Evolutionary conservation across 2,329 filamentous ascomycete species (phyloP), one percentile per base, ranked within the genome.

Genomic region (Dryadomyces quercus-mongolicae): DNA sequence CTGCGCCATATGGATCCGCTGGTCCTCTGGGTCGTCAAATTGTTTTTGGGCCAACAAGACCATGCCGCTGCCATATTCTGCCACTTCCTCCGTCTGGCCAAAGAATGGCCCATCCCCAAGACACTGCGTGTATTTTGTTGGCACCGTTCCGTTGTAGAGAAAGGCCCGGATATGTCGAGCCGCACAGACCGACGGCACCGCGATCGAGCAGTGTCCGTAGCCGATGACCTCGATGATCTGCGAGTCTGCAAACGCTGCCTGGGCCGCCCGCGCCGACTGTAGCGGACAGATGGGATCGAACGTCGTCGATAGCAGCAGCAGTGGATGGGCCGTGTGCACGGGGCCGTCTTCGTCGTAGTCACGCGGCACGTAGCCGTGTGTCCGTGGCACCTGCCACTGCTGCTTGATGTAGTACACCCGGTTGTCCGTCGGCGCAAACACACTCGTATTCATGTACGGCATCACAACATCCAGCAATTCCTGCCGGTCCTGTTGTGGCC

Each of bases 231-330:
- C 48, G 13, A 50, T 36, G 13, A 50, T 50, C 48, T 42, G 48
- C n/a, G 48, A 50, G 48, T 13, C 48, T 6, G 21, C 36, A 12
- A 50, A 50, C 10, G 36, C 48, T 8, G 48, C 34, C 6, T 40
- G 48, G 20, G 48, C 48, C 20, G 48, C 40, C 12, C 31, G 34
- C 13, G 48, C 48, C 4, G 48, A 50, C 48, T 40, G 34, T 12
- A 50, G 48, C 20, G 48, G 48, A 40, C 48, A 50, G 18, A 50
- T 36, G 34, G 48, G 48, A 15, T 50, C 48, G 34, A 22, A 50
- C 6, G 34, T 50, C 12, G 48, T 50, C 36, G 48, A 50, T 1
- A 50, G 36, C 18, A 50, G 12, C 10, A 50, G 48, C 48, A 50
- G 36, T 13, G 48, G 48, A 20, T 50, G 48, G 10, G 18, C 48